phyloP scores from a whole-genome alignment of 139 green algal species.

The Chlorella sp. region DNA sequence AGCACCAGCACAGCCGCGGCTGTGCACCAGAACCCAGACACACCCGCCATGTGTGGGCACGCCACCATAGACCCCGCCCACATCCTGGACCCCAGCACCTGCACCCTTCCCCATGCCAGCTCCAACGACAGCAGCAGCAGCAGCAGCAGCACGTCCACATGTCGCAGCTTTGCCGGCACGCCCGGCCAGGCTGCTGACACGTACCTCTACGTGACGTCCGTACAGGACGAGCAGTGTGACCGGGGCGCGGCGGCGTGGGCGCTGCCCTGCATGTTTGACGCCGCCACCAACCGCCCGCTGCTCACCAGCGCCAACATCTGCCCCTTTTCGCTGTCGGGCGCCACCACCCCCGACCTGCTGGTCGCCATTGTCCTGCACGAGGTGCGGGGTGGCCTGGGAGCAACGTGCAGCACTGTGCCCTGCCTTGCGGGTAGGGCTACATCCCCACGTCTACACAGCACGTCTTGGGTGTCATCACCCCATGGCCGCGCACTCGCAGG shows the following conservation, averaged over 20 bases:
- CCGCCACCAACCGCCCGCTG: conserved; percentile 29
- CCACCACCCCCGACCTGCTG: conserved; percentile 12
- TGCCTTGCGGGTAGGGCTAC: too few relatives aligned
- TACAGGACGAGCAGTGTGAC: conserved; percentile 30
- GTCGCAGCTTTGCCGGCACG: too few relatives aligned
- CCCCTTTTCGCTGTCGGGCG: conserved; percentile 14
- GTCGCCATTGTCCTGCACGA: conserved; percentile 36
- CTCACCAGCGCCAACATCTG: conserved; percentile 38
- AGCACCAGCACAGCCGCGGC: not conserved
- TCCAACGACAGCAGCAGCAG: not conserved
- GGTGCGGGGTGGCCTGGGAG: not conserved
- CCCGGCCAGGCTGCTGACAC: conserved; percentile 30
- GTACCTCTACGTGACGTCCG: conserved; percentile 45
- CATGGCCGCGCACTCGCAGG: conserved; percentile 1
- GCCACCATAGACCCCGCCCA: conserved; percentile 2
- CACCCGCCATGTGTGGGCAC: not conserved
- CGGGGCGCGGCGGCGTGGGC: conserved; percentile 34
- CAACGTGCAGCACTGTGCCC: too few relatives aligned
- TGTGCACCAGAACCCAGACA: not conserved
- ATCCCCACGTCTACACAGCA: too few relatives aligned
- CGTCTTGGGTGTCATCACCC: too few relatives aligned
- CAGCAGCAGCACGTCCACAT: not conserved
- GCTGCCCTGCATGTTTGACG: conserved; percentile 37
- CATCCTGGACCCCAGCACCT: conserved; percentile 1
- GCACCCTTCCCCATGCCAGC: not conserved